A percentile compares a stretch with the other conserved stretches of the same genome.
phyloP scores from a whole-genome alignment of 805 yeast species.

The Blastobotrys attinorum region DNA sequence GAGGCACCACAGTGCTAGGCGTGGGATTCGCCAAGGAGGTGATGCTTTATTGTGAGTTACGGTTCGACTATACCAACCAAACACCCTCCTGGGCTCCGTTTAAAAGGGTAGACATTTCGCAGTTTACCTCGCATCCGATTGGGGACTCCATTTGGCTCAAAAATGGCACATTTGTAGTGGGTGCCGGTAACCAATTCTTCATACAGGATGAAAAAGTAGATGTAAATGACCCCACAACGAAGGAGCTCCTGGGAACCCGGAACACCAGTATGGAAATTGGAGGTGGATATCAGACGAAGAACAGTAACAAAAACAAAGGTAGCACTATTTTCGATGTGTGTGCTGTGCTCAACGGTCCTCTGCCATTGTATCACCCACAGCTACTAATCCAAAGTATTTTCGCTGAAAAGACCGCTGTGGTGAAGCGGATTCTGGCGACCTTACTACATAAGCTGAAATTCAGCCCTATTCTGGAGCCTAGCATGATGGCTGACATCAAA shows the following conservation, averaged over 20 bases:
- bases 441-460: slow-evolving; percentile 47
- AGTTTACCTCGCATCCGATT: slow-evolving; percentile 68
- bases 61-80: slow-evolving; percentile 82
- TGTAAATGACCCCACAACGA: slow-evolving; percentile 42
- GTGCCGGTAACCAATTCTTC: slow-evolving; percentile 84
- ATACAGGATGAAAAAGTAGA: slow-evolving; percentile 67
- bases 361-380: slow-evolving; percentile 90
- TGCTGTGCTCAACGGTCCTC: slow-evolving; percentile 75
- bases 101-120: slow-evolving; percentile 60
- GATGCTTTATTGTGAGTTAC: slow-evolving; percentile 65
- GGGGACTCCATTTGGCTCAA: slow-evolving; percentile 87
- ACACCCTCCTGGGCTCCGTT: slow-evolving; percentile 72
- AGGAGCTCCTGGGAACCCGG: slow-evolving; percentile 49
- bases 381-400: slow-evolving; percentile 67
- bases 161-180: slow-evolving; percentile 72
- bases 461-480: slow-evolving; percentile 38
- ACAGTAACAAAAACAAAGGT: background rate
- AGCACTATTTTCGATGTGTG: slow-evolving; percentile 55
- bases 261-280: slow-evolving; percentile 16
- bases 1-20: slow-evolving; percentile 64
- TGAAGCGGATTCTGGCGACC: slow-evolving; percentile 46
- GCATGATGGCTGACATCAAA: slow-evolving; percentile 28
- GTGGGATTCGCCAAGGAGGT: slow-evolving; percentile 66
- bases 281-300: slow-evolving; percentile 8
- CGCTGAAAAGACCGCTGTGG: slow-evolving; percentile 48